Base-by-base conservation (phyloP, 768 basidiomycete genomes). In the Suillus fuscotomentosus region DNA sequence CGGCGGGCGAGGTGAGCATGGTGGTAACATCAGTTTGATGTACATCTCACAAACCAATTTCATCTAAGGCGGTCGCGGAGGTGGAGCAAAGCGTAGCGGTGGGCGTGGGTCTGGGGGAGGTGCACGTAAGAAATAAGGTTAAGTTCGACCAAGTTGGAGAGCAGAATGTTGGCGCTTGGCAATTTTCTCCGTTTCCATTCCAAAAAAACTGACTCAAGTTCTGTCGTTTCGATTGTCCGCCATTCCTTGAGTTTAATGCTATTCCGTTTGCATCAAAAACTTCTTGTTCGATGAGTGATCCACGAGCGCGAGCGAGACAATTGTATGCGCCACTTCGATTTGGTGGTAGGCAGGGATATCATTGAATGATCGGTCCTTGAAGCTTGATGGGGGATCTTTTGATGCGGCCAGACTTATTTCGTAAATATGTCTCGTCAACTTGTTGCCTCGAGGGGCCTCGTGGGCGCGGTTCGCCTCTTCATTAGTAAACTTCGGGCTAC, bases 1-100 rank as follows among this genome's bases (percentile, higher is more conserved):
- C 36, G 43, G 17, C 13, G 66, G 43, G 39, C 63, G 55, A 66
- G 67, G 74, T 75, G 61, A 60, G 65, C n/a, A 57, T 57, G 13
- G 7, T 5, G 39, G 24, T 39, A 27, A 62, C 0, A 27, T 60
- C 27, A n/a, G 3, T 31, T 13, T 9, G 6, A 42, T 8, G n/a
- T 42, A 7, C 57, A 59, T 59, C 57, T 59, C 57, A 59, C 24
- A 27, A 59, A 31, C 27, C 17, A 13, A 59, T 41, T 20, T 42
- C 15, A 39, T 57, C 41, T 20, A 59, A 59, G 57, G 57, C 10
- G 2, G 11, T 20, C 57, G 57, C 38, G 56, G 15, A 24, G 17
- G 57, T 22, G 56, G 15, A 24, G 10, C 3, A 24, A 59, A 31
- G 41, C 39, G 15, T 42, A 0, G 0, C 24, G 24, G 0, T 17